These are phyloP conservation scores for Tylopilus cervinicoccineus DNA, from an alignment of 768 basidiomycete species.

Conservation along the genomic window DNA sequence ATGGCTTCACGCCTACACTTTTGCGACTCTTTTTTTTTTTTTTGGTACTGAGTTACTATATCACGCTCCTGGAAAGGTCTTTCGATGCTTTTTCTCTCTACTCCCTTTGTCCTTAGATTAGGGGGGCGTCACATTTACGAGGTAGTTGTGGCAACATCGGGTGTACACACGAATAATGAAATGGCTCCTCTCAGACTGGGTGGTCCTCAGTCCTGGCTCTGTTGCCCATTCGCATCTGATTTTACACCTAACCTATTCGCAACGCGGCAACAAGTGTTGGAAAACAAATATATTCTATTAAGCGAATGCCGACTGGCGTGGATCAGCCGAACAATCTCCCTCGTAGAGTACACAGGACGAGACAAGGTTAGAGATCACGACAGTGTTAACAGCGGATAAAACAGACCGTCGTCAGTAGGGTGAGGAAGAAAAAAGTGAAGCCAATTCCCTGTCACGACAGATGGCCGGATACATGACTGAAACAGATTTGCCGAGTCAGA, in stretches of 20 bases:
- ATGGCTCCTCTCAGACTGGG: no score
- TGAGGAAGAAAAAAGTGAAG: background rate
- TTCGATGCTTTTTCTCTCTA: constrained; percentile 1
- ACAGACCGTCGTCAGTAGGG: background rate
- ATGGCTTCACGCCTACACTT: background rate
- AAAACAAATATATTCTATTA: constrained; percentile 2
- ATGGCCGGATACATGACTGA: constrained; percentile 3
- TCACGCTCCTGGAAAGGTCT: background rate
- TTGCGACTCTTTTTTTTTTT: background rate
- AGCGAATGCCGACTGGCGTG: background rate
- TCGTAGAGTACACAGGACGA: constrained; percentile 2
- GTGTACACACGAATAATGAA: constrained; percentile 7
- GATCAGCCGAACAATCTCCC: constrained; percentile 4
- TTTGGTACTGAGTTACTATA: constrained; percentile 1
- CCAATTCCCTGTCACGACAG: background rate
- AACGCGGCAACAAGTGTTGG: background rate
- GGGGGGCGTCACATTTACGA: background rate
- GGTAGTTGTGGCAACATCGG: constrained; percentile 5
- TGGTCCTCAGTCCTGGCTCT: no score
- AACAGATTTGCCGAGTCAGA: constrained; percentile 36
- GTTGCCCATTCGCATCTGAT: no score
- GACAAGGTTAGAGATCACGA: constrained; percentile 3
- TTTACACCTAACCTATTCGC: no score
- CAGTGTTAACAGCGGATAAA: background rate
- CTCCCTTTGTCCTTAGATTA: constrained; percentile 3